Conservation (phyloP, 140 eudicot species). For the Anethum foeniculum region DNA sequence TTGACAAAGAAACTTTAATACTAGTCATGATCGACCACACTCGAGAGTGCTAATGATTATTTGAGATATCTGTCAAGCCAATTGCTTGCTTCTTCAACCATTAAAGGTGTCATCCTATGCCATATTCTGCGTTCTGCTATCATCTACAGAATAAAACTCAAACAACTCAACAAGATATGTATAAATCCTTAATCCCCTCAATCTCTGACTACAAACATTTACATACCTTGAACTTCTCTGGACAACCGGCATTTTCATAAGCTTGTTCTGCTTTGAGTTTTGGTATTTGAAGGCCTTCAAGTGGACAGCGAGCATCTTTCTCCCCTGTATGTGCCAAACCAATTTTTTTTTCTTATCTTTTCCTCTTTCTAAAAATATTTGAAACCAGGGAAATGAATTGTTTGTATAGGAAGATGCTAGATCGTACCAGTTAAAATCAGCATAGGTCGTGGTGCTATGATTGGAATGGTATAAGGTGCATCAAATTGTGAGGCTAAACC, state of each 20-base stretch:
- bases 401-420: background rate
- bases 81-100: slow-evolving; percentile 74
- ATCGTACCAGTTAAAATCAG: slow-evolving; percentile 58
- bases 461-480: slow-evolving; percentile 66
- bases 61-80: slow-evolving; percentile 72
- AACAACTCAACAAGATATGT: background rate
- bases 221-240: slow-evolving; percentile 51
- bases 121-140: slow-evolving; percentile 61
- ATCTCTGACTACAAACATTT: background rate
- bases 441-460: slow-evolving; percentile 81
- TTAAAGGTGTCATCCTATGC: slow-evolving; percentile 61
- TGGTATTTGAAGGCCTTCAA: slow-evolving; percentile 54
- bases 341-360: background rate
- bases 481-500: slow-evolving; percentile 74
- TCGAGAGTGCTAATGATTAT: background rate
- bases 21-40: background rate
- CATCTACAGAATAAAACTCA: slow-evolving; percentile 29
- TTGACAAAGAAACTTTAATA: background rate
- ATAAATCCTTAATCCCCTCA: background rate
- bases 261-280: slow-evolving; percentile 34
- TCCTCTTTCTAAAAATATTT: background rate
- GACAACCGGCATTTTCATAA: slow-evolving; percentile 42
- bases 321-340: slow-evolving; percentile 33
- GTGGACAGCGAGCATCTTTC: slow-evolving; percentile 77
- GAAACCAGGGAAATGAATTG: background rate